Conservation (phyloP, 1,284 basidiomycete genomes). For the Heterobasidion irregulare region DNA sequence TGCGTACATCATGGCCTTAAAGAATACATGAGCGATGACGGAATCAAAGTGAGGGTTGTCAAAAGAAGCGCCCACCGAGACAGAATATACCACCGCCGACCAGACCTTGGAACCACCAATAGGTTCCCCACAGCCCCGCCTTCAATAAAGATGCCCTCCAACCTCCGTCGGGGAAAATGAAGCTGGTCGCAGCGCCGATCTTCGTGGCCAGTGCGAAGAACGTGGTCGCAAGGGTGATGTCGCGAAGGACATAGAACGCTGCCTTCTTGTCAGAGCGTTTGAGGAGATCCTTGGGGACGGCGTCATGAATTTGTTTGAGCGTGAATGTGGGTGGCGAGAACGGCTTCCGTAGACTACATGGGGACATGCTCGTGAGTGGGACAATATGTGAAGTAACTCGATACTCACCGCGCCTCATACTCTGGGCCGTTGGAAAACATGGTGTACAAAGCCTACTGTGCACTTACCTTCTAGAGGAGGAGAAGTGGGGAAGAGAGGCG, state of each 20-base stretch:
- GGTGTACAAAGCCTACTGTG: not conserved
- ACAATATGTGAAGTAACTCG: not conserved
- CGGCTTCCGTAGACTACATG: slow-evolving; percentile 18
- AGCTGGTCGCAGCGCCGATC: slow-evolving; percentile 23
- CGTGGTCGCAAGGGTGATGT: slow-evolving; percentile 28
- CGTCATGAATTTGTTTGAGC: slow-evolving; percentile 36
- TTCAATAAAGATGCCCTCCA: slow-evolving; percentile 17
- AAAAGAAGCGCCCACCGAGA: slow-evolving; percentile 27
- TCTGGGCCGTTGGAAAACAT: not conserved
- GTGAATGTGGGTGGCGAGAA: slow-evolving; percentile 36
- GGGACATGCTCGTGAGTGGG: not conserved
- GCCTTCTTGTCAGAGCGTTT: slow-evolving; percentile 30
- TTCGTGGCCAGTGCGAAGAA: slow-evolving; percentile 31
- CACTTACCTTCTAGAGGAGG: not conserved
- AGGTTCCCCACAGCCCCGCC: slow-evolving; percentile 28
- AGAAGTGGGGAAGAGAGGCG: not conserved
- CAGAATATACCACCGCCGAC: slow-evolving; percentile 41
- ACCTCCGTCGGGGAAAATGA: slow-evolving; percentile 14
- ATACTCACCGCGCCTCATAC: not conserved
- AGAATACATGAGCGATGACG: not conserved
- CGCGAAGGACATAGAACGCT: slow-evolving; percentile 30
- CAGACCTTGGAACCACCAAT: slow-evolving; percentile 44
- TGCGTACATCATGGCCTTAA: slow-evolving; percentile 24
- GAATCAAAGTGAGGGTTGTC: not conserved
- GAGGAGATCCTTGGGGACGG: slow-evolving; percentile 42